These are phyloP conservation scores for Sporisorium iseilematis-ciliati DNA, from an alignment of 1,284 basidiomycete species.

Conservation along the genomic window DNA sequence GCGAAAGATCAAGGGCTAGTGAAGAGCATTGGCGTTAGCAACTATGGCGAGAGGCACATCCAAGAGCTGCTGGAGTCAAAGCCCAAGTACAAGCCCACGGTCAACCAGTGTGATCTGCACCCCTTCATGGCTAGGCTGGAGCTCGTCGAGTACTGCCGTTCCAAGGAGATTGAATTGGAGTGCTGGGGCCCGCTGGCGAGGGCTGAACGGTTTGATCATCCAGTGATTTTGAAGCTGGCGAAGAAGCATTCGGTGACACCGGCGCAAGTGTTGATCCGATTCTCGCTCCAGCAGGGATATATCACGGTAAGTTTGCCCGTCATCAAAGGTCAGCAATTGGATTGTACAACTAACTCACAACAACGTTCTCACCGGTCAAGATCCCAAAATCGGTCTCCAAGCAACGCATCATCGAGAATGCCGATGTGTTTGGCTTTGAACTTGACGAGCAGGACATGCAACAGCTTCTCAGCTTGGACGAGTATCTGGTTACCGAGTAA, in stretches of 20 bases:
- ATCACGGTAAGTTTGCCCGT: conserved; percentile 19
- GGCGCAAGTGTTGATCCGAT: conserved; percentile 37
- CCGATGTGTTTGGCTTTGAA: conserved; percentile 77
- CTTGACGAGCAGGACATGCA: conserved; percentile 77
- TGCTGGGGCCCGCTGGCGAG: conserved; percentile 36
- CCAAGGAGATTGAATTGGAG: conserved; percentile 23
- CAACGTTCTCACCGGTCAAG: neutral
- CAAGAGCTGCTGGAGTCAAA: conserved; percentile 31
- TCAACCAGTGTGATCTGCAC: conserved; percentile 51
- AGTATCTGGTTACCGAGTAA: conserved; percentile 40
- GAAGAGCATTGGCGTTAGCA: conserved; percentile 55
- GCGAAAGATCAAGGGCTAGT: conserved; percentile 43
- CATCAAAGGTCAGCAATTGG: neutral
- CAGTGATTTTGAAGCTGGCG: conserved; percentile 20
- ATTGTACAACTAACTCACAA: neutral
- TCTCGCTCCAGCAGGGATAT: conserved; percentile 36
- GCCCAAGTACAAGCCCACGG: conserved; percentile 23
- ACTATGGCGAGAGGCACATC: conserved; percentile 48
- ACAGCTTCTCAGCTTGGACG: conserved; percentile 20
- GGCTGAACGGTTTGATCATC: conserved; percentile 34
- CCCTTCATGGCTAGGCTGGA: conserved; percentile 33
- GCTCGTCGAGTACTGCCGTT: conserved; percentile 31
- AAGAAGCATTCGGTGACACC: conserved; percentile 28
- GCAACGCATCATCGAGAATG: conserved; percentile 78
- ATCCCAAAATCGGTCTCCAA: conserved; percentile 80